phyloP scores from a whole-genome alignment of 78 protist species.

The Cyanophora paradoxa region DNA sequence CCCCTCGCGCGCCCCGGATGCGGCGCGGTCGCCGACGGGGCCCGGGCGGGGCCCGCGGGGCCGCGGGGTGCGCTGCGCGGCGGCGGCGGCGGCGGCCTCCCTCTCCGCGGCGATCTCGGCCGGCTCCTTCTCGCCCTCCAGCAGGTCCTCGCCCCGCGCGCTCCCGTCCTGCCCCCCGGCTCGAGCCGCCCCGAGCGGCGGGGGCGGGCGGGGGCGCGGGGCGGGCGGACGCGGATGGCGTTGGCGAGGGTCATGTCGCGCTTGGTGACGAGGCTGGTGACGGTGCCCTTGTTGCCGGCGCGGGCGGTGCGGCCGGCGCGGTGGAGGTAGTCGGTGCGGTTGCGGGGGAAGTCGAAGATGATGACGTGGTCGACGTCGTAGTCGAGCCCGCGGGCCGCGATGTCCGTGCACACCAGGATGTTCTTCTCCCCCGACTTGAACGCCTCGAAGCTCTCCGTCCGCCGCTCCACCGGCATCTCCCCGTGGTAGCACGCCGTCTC shows the following conservation, averaged over 20 bases:
- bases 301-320: conserved; percentile 75
- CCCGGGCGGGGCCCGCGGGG: no score
- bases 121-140: no score
- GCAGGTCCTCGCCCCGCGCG: no score
- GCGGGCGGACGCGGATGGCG: no score
- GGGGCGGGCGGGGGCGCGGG: no score
- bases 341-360: conserved; percentile 61
- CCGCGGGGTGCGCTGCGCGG: no score
- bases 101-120: no score
- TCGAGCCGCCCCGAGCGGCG: no score
- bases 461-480: neutral
- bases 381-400: conserved; percentile 71
- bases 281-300: conserved; percentile 50
- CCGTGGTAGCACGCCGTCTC: conserved; percentile 8
- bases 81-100: no score
- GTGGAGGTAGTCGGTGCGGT: conserved; percentile 67
- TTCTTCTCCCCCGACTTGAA: conserved; percentile 7
- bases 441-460: neutral
- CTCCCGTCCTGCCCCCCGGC: no score
- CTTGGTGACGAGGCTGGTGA: conserved; percentile 24
- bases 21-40: no score
- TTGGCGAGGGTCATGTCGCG: neutral
- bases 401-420: conserved; percentile 60
- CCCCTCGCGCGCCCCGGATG: no score
- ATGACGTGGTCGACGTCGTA: conserved; percentile 42